Evolutionary conservation across 2,329 filamentous ascomycete species (phyloP).

Genomic region (Remersonia thermophila): DNA sequence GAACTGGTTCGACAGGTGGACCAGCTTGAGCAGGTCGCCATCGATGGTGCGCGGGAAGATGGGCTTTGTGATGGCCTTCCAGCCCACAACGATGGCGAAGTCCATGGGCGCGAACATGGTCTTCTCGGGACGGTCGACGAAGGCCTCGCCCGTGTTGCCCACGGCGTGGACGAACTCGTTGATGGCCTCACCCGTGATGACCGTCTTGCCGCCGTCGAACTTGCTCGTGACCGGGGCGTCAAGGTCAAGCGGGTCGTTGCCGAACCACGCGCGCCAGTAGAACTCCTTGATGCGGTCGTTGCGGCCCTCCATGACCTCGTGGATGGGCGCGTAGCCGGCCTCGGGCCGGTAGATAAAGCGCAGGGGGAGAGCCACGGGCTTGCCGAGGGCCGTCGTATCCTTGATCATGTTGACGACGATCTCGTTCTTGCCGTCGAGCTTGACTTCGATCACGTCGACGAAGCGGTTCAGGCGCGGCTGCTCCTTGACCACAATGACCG

Average conservation of each 20-base stretch:
- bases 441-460: slow-evolving; percentile 78
- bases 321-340: slow-evolving; percentile 92
- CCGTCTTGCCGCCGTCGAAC: slow-evolving; percentile 81
- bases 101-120: slow-evolving; percentile 95
- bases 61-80: slow-evolving; percentile 98
- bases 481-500: slow-evolving; percentile 76
- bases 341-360: slow-evolving; percentile 91
- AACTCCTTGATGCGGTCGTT: slow-evolving; percentile 99
- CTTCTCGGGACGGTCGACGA: slow-evolving; percentile 91
- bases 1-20: slow-evolving; percentile 95
- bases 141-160: slow-evolving; percentile 93
- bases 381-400: slow-evolving; percentile 74
- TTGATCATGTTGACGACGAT: slow-evolving; percentile 87
- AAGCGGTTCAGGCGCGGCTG: slow-evolving; percentile 77
- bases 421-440: slow-evolving; percentile 60
- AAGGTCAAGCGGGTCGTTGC: slow-evolving; percentile 69
- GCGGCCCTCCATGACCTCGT: slow-evolving; percentile 87
- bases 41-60: slow-evolving; percentile 97
- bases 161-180: slow-evolving; percentile 99
- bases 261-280: slow-evolving; percentile 98
- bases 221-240: slow-evolving; percentile 73
- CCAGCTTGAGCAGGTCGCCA: slow-evolving; percentile 87
- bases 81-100: slow-evolving; percentile 94
- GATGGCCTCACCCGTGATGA: slow-evolving; percentile 83
- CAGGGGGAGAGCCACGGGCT: slow-evolving; percentile 71